Percentiles rank a stretch among this genome's conserved stretches.
phyloP scores from a whole-genome alignment of 208 protist species.

The Plasmodiophora brassicae region DNA sequence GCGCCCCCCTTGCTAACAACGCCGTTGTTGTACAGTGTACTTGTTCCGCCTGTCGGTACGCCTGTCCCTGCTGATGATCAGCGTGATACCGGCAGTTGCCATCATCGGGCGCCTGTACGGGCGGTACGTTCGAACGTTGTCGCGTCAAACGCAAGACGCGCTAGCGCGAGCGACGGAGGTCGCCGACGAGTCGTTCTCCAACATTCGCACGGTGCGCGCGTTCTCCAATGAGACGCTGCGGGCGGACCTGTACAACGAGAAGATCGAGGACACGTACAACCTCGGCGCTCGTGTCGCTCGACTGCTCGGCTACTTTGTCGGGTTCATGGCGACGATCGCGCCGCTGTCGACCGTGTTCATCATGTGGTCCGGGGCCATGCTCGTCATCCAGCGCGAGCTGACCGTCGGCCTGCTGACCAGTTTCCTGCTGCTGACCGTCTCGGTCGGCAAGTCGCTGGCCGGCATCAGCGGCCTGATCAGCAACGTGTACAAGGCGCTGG shows the following conservation, averaged over 20 bases:
- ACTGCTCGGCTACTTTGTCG: background rate
- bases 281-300: background rate
- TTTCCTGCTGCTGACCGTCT: background rate
- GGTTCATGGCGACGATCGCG: background rate
- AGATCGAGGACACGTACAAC: background rate
- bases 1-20: background rate
- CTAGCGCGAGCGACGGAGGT: constrained; percentile 14
- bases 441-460: background rate
- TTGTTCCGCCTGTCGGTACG: background rate
- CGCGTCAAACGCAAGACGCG: background rate
- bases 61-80: constrained; percentile 11
- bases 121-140: background rate
- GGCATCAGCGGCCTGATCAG: background rate
- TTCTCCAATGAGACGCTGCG: background rate
- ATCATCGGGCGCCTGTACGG: background rate
- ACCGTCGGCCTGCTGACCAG: background rate
- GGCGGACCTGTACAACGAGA: background rate
- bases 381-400: background rate
- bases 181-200: constrained; percentile 37
- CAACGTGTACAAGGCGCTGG: background rate
- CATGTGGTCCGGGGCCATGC: background rate
- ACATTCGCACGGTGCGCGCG: constrained; percentile 21
- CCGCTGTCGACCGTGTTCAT: background rate
- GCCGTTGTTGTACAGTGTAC: no score
- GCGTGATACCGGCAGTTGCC: background rate